A percentile compares a stretch with the other conserved stretches of the same genome.
phyloP scores from a whole-genome alignment of 345 rosid species.

The Pugionium cornutum region DNA sequence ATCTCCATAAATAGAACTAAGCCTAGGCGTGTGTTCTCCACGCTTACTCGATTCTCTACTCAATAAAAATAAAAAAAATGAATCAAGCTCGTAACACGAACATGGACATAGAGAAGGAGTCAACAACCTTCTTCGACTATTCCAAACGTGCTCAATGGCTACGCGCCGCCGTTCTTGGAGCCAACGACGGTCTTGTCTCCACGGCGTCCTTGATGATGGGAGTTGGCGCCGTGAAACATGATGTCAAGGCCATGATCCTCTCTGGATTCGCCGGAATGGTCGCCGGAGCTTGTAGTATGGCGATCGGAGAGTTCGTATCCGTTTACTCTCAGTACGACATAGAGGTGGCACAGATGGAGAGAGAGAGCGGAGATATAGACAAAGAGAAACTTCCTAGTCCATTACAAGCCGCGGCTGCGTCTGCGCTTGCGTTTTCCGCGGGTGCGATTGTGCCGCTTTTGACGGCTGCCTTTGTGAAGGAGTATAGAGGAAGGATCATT shows the following conservation, averaged over 20 bases:
- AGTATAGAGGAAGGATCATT: conserved; percentile 59
- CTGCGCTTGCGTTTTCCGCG: conserved; percentile 73
- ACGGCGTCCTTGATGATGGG: conserved; percentile 93
- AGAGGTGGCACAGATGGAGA: conserved; percentile 69
- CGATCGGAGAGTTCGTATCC: conserved; percentile 91
- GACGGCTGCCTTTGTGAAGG: conserved; percentile 73
- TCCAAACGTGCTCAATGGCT: conserved; percentile 91
- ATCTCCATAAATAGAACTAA: conserved; percentile 50
- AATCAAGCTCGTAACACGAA: conserved; percentile 38
- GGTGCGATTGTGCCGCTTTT: conserved; percentile 88
- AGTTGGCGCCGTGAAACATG: conserved; percentile 81
- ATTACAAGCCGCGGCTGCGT: conserved; percentile 78
- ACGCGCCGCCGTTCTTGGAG: conserved; percentile 90
- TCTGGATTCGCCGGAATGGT: conserved; percentile 89
- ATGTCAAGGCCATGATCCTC: conserved; percentile 75
- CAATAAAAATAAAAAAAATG: conserved; percentile 21
- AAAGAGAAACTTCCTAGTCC: conserved; percentile 72
- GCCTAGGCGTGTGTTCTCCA: conserved; percentile 68
- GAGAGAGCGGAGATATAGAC: conserved; percentile 43
- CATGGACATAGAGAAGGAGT: conserved; percentile 49
- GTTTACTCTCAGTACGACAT: conserved; percentile 85
- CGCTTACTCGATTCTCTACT: conserved; percentile 41
- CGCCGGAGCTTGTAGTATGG: conserved; percentile 98
- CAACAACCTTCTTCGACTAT: conserved; percentile 57
- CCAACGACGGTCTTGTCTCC: conserved; percentile 88